A percentile compares a stretch with the other conserved stretches of the same genome.
phyloP scores from a whole-genome alignment of 495 filamentous ascomycete genomes.

The Lepidopterella palustris region DNA sequence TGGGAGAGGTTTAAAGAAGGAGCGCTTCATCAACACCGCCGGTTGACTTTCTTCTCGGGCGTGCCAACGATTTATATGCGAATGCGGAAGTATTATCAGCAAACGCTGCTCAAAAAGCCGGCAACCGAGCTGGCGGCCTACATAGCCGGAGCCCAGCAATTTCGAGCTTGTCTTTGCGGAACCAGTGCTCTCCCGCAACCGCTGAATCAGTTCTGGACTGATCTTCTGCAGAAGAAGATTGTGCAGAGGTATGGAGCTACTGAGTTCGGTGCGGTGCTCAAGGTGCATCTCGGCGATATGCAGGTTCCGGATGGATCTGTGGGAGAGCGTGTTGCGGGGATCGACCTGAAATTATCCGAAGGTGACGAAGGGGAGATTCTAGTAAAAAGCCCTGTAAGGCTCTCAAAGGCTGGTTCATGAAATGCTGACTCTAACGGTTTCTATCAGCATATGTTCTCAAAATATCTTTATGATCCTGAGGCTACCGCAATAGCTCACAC shows the following conservation, averaged over 20 bases:
- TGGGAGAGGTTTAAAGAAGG: slow-evolving; percentile 45
- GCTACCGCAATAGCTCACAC: slow-evolving; percentile 39
- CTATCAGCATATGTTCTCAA: slow-evolving; percentile 39
- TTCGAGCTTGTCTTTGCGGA: slow-evolving; percentile 43
- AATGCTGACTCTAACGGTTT: background rate
- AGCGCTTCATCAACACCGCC: slow-evolving; percentile 23
- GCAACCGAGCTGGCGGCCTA: slow-evolving; percentile 33
- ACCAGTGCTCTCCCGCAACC: slow-evolving; percentile 44
- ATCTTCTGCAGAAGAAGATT: slow-evolving; percentile 39
- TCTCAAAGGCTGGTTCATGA: background rate
- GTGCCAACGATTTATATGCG: slow-evolving; percentile 50
- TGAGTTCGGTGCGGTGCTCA: slow-evolving; percentile 45
- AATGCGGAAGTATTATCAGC: slow-evolving; percentile 44
- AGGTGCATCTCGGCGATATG: slow-evolving; percentile 35
- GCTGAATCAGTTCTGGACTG: slow-evolving; percentile 44
- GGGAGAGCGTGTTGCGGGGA: slow-evolving; percentile 36
- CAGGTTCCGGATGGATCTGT: slow-evolving; percentile 42
- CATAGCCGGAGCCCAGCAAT: slow-evolving; percentile 36
- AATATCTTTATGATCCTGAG: slow-evolving; percentile 41
- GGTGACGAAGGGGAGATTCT: slow-evolving; percentile 40
- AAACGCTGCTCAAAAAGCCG: slow-evolving; percentile 16
- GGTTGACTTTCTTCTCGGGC: slow-evolving; percentile 43
- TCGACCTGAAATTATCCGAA: slow-evolving; percentile 33
- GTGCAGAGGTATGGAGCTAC: slow-evolving; percentile 45
- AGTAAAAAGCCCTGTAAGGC: slow-evolving; percentile 39